Evolutionary conservation across 371 early-diverging fungal genomes (phyloP).

Genomic region (Saksenaea vasiformis): DNA sequence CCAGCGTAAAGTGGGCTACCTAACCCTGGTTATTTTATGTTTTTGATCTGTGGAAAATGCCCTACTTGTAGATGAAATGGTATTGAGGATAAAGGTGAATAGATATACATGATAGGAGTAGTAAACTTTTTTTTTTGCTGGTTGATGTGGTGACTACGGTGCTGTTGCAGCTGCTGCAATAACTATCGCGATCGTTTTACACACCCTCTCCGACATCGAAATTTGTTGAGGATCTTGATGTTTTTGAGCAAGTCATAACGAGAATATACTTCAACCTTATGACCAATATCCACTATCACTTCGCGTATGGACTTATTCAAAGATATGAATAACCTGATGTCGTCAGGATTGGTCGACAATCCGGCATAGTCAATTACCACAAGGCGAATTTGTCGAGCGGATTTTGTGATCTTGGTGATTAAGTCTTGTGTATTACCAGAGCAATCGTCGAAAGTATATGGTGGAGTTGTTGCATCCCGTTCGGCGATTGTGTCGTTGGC

Average conservation of each 20-base stretch:
- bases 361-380: constrained; percentile 31
- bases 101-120: constrained; percentile 12
- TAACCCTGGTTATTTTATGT: constrained; percentile 9
- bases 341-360: constrained; percentile 27
- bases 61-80: constrained; percentile 17
- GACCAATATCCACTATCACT: constrained; percentile 29
- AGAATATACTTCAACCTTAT: constrained; percentile 32
- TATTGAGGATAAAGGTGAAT: constrained; percentile 18
- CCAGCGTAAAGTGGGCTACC: constrained; percentile 19
- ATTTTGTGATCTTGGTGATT: constrained; percentile 31
- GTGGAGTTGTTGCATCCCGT: constrained; percentile 25
- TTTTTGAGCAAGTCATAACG: constrained; percentile 32
- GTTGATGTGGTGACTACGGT: constrained; percentile 16
- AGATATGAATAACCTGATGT: constrained; percentile 29
- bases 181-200: constrained; percentile 26
- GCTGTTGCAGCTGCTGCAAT: constrained; percentile 3
- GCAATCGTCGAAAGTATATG: constrained; percentile 30
- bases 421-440: constrained; percentile 32
- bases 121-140: constrained; percentile 16
- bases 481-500: constrained; percentile 25
- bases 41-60: constrained; percentile 17
- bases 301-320: constrained; percentile 30
- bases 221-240: constrained; percentile 23
- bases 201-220: constrained; percentile 24
- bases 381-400: constrained; percentile 30